Conservation (phyloP, 257 asterid species). For the Capsicum baccatum region DNA sequence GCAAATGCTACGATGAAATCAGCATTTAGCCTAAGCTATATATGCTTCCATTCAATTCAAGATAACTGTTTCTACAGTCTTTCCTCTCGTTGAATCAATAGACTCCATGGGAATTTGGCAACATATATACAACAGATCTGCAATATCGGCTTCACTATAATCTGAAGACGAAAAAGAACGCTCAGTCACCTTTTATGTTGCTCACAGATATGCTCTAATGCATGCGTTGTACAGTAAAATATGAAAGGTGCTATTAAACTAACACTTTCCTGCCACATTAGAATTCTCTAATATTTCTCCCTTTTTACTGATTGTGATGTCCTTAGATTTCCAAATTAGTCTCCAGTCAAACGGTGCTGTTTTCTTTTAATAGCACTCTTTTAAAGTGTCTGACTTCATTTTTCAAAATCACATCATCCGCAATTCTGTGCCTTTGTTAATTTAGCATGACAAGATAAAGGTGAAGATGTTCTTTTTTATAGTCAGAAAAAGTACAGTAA, state of each 20-base stretch:
- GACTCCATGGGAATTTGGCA: background rate
- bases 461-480: background rate
- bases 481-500: background rate
- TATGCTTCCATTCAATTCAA: background rate
- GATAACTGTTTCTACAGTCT: background rate
- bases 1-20: background rate
- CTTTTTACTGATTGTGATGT: background rate
- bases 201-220: background rate
- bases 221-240: background rate
- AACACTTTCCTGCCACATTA: conserved; percentile 1
- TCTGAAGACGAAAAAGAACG: background rate
- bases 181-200: background rate
- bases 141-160: background rate
- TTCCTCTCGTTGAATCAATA: background rate
- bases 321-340: background rate
- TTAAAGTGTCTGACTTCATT: background rate
- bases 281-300: background rate
- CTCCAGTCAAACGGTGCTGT: background rate
- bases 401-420: background rate
- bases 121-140: conserved; percentile 17
- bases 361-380: background rate
- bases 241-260: background rate
- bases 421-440: background rate
- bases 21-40: background rate
- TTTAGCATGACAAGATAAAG: conserved; percentile 19